These are phyloP conservation scores for Cryoendolithus antarcticus DNA, from an alignment of 2,329 filamentous ascomycete genomes.

Conservation along the genomic window DNA sequence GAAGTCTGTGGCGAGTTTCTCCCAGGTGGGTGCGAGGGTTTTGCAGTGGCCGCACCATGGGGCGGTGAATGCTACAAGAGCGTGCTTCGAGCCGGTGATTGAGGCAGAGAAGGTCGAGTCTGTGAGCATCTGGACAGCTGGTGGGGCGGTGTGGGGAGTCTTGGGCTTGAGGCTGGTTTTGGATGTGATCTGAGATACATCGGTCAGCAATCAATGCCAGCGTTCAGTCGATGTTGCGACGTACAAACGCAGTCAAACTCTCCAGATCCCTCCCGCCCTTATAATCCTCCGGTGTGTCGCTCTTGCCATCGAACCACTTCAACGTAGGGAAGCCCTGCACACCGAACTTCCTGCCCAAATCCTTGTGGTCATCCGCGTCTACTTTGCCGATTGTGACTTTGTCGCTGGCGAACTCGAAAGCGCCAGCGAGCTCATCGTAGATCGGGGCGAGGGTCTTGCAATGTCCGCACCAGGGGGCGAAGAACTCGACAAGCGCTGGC, in stretches of 20 bases:
- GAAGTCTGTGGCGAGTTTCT: constrained; percentile 73
- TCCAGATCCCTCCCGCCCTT: constrained; percentile 78
- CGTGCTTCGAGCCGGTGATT: constrained; percentile 76
- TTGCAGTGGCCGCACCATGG: constrained; percentile 99
- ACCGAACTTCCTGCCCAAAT: constrained; percentile 72
- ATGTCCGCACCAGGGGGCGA: constrained; percentile 97
- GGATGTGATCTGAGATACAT: constrained; percentile 35
- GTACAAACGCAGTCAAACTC: constrained; percentile 64
- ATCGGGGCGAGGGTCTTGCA: constrained; percentile 95
- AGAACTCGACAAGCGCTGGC: constrained; percentile 94
- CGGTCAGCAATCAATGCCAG: too few species aligned
- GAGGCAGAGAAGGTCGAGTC: constrained; percentile 65
- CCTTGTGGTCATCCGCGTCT: constrained; percentile 80
- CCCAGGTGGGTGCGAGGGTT: constrained; percentile 78
- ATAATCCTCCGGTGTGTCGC: constrained; percentile 73
- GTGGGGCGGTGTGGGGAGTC: constrained; percentile 57
- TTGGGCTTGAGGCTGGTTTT: constrained; percentile 78
- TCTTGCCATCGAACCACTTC: constrained; percentile 97
- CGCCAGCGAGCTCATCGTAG: constrained; percentile 76
- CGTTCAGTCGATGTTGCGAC: too few species aligned
- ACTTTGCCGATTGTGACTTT: constrained; percentile 88
- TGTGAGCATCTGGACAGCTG: constrained; percentile 65
- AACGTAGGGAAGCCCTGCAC: constrained; percentile 92
- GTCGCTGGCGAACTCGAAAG: constrained; percentile 60
- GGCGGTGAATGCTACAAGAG: constrained; percentile 91